Conservation (phyloP, 169 alveolate species). For the Besnoitia besnoiti region DNA sequence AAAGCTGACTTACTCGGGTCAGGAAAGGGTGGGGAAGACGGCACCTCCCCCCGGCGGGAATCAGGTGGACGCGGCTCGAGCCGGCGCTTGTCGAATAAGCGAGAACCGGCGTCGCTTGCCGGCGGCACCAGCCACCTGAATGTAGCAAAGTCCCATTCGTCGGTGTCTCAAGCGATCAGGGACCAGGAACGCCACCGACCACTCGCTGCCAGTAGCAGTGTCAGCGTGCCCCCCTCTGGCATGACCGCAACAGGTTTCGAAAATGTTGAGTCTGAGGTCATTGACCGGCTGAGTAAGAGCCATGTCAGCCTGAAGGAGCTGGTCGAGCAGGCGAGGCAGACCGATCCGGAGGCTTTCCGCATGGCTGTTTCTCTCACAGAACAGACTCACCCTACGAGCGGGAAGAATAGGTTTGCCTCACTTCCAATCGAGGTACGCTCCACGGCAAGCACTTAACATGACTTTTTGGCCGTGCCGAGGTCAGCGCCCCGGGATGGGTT, state of each 20-base stretch:
- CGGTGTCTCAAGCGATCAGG: neutral
- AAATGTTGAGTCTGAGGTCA: conserved; percentile 49
- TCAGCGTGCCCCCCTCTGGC: conserved; percentile 1
- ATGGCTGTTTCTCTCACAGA: conserved; percentile 73
- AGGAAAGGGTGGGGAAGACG: neutral
- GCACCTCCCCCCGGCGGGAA: neutral
- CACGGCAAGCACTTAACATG: no score
- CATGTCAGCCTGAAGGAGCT: conserved; percentile 67
- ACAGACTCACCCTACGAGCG: conserved; percentile 73
- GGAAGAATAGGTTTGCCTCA: conserved; percentile 77
- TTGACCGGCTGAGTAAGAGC: conserved; percentile 57
- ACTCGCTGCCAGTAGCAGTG: neutral
- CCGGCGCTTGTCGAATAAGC: neutral
- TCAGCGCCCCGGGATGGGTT: no score
- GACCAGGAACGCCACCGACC: neutral
- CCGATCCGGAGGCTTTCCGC: conserved; percentile 70
- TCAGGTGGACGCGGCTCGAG: neutral
- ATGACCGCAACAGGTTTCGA: conserved; percentile 39
- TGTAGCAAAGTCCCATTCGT: neutral
- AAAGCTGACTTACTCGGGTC: neutral
- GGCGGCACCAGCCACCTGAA: neutral
- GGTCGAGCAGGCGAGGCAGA: conserved; percentile 56
- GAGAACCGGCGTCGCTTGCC: neutral
- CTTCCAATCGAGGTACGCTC: conserved; percentile 66
- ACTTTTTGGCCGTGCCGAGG: no score